Base-by-base conservation (phyloP, 495 filamentous ascomycete genomes). In the Aspergillus hancockii region DNA sequence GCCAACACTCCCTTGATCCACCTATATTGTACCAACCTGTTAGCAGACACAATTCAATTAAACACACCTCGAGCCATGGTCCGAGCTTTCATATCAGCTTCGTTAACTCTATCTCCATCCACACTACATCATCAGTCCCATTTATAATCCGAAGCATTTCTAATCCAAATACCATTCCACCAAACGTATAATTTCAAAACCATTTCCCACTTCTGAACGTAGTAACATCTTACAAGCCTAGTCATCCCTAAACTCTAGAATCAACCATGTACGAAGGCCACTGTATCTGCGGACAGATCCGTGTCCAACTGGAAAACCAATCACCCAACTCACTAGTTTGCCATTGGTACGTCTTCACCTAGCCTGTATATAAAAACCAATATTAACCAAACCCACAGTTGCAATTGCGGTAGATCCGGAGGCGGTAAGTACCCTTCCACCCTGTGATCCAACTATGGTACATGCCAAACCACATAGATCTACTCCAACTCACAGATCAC, bases 211-310 rank as follows among this genome's bases (percentile, higher is more conserved):
- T 10, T 14, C 12, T 36, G 34, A 36, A 36, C 34, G 34, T 36
- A 12, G 34, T 2, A 36, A 12, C 12, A 36, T 36, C 8, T 9
- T 14, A 2, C 2, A 36, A 36, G 34, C 2, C n/a, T 19, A 45
- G 41, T 45, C 8, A 3, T 18, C 19, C 4, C n/a, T 3, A 8
- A 45, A 2, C 16, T 4, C 41, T 3, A 45, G 19, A 45, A 36
- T 36, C 8, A 2, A 36, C 18, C n/a, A 21, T 45, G n/a, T 45
- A 55, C 36, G n/a, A 45, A 55, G 36, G 53, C 18, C 53, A 55
- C 8, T 45, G 36, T 18, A 55, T 43, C 8, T 55, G 53, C 38
- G 34, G 53, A n/a, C 19, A n/a, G 10, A 46, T 55, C 32, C 53
- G 43, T 8, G 53, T 45, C 19, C 28, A 21, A n/a, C 8, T 55